These are phyloP conservation scores for Lachnellula cervina DNA, from an alignment of 2,329 filamentous ascomycete species.

Conservation along the genomic window DNA sequence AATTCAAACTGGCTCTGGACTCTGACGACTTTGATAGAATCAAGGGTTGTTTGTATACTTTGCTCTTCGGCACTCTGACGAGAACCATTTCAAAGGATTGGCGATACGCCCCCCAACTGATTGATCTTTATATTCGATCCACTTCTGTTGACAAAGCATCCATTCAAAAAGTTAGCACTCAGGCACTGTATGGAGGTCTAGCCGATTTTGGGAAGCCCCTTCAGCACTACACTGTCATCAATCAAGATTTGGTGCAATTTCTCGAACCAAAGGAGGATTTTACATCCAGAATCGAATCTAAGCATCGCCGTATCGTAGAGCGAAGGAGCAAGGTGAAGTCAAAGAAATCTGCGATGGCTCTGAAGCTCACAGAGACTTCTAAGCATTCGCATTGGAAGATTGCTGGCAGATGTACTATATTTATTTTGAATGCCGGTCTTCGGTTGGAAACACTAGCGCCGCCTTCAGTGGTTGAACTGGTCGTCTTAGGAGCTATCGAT, in stretches of 20 bases:
- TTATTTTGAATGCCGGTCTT: constrained; percentile 84
- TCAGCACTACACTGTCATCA: constrained; percentile 78
- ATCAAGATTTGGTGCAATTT: constrained; percentile 63
- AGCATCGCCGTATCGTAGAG: constrained; percentile 68
- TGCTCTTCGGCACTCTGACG: constrained; percentile 81
- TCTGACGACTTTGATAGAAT: constrained; percentile 83
- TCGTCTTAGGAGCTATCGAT: constrained; percentile 79
- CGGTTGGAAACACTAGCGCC: constrained; percentile 88
- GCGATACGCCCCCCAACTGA: constrained; percentile 87
- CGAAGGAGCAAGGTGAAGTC: constrained; percentile 74
- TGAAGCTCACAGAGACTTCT: constrained; percentile 74
- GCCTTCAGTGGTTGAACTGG: constrained; percentile 74
- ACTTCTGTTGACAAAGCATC: constrained; percentile 89
- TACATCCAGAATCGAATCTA: constrained; percentile 52
- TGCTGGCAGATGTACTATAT: constrained; percentile 80
- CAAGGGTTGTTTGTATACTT: constrained; percentile 88
- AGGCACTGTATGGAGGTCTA: constrained; percentile 70
- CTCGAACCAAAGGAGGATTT: constrained; percentile 66
- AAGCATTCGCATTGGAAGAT: constrained; percentile 93
- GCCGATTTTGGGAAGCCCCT: constrained; percentile 88
- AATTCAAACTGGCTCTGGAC: constrained; percentile 72
- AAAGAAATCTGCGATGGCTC: constrained; percentile 74
- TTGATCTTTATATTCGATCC: constrained; percentile 84
- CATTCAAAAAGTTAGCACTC: constrained; percentile 81
- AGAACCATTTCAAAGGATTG: constrained; percentile 89